Evolutionary conservation across 257 asterid genomes (phyloP).

Genomic region (Eustoma russellianum): DNA sequence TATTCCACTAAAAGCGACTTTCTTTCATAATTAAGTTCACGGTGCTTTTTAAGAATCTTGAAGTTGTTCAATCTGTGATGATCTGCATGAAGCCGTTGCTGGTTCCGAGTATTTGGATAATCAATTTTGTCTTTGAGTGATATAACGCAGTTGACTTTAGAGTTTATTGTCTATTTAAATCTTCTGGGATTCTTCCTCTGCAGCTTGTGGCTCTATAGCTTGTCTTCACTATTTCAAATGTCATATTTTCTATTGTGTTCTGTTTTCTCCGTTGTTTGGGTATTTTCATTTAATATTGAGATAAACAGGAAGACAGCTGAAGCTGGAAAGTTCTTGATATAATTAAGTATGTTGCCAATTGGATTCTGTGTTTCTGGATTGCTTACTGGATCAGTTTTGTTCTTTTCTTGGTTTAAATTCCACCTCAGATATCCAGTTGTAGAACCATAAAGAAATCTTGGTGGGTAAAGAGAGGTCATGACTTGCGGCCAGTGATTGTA

Average conservation of each 20-base stretch:
- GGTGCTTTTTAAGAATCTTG: too few species aligned
- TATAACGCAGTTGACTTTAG: background rate
- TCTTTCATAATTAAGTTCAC: too few species aligned
- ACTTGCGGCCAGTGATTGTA: background rate
- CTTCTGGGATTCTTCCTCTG: background rate
- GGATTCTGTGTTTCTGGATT: background rate
- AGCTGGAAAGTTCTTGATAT: too few species aligned
- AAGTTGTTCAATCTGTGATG: too few species aligned
- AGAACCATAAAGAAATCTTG: background rate
- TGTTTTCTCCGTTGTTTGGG: background rate
- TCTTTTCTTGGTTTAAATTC: background rate
- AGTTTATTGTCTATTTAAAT: background rate
- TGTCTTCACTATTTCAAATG: background rate
- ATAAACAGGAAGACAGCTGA: background rate
- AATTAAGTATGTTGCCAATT: background rate
- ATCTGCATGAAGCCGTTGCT: background rate
- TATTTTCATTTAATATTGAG: too few species aligned
- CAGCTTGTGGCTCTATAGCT: background rate
- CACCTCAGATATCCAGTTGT: background rate
- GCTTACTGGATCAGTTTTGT: background rate
- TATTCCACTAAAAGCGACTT: background rate
- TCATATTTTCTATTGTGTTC: background rate
- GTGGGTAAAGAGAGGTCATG: conserved; percentile 1
- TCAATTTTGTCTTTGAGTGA: background rate
- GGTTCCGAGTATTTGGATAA: background rate